Base-by-base conservation (phyloP, 768 basidiomycete genomes). In the Neoboletus brunneissimus region DNA sequence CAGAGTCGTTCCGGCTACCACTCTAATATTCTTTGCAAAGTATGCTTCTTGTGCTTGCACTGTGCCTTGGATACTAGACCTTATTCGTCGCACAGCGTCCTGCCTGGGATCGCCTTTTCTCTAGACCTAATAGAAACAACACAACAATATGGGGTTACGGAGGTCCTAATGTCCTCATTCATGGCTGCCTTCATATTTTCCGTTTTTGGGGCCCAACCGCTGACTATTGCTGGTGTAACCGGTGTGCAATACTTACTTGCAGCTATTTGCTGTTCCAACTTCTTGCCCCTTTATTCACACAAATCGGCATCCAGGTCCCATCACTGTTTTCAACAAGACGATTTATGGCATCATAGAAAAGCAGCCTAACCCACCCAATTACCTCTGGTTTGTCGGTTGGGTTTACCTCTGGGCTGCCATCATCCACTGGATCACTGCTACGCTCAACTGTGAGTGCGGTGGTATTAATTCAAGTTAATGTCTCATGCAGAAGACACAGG, bases 51-150 rank as follows among this genome's bases (percentile, higher is more conserved):
- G 10, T 51, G 20, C n/a, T 15, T 29, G 3, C 22, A 35, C 42
- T 9, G 29, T 40, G 22, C 44, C 53, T 41, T 23, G 22, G 5
- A 16, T 35, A 16, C 41, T n/a, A 42, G 31, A 43, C 12, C 35
- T 55, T 10, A 53, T 27, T 35, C 18, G 2, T 51, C 32, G 15
- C 50, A 5, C 62, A 89, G 89, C 60, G 85, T 94, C n/a, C 78
- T 94, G 18, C 92, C 94, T 16, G 92, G 89, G 10, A 88, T 95
- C 44, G 94, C 95, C 2, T 97, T 97, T 70, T 93, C 92, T 22
- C 70, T 97, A 51, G 92, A 95, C 67, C 76, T 97, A 15, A 96
- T 95, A 69, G 91, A 95, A 70, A 94, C 92, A 0, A 94, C 93
- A 1, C 79, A 84, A 23, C 81, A 92, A 64, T 96, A 97, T 72